Percentiles rank a stretch among this genome's conserved stretches.
These are phyloP conservation scores for Leccinum broughii DNA, from an alignment of 768 basidiomycete species.

Conservation along the genomic window DNA sequence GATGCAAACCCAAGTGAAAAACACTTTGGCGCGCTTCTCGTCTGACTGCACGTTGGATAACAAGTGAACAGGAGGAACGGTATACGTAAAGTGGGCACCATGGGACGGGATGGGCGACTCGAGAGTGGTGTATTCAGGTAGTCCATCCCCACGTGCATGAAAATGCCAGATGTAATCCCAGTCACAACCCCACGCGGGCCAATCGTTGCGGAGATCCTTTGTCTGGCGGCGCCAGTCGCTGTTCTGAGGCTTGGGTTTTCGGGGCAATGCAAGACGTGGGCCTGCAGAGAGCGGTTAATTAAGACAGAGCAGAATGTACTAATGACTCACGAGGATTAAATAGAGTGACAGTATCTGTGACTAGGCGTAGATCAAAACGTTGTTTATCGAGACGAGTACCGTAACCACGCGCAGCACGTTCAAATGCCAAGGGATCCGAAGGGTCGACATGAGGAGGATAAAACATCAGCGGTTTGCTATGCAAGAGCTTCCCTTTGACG, in stretches of 20 bases:
- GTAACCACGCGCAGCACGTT: neutral
- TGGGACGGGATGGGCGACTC: neutral
- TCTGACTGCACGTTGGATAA: neutral
- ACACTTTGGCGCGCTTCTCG: neutral
- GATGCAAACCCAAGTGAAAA: neutral
- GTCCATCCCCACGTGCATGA: neutral
- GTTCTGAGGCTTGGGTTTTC: neutral
- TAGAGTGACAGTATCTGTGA: neutral
- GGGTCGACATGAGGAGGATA: neutral
- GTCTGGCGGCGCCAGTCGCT: neutral
- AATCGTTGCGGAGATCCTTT: neutral
- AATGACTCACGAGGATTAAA: neutral
- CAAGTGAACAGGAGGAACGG: neutral
- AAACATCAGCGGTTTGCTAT: constrained; percentile 4
- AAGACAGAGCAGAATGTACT: too few species aligned
- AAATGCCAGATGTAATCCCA: constrained; percentile 1
- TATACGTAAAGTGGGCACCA: neutral
- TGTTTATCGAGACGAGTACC: neutral
- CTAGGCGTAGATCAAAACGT: neutral
- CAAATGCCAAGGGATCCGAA: neutral
- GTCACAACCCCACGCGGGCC: neutral
- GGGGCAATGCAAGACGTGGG: neutral
- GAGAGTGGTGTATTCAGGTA: neutral
- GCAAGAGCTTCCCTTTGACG: neutral
- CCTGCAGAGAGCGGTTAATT: neutral